Conservation (phyloP, 305 asterid genomes). For the Fraxinus floribunda region DNA sequence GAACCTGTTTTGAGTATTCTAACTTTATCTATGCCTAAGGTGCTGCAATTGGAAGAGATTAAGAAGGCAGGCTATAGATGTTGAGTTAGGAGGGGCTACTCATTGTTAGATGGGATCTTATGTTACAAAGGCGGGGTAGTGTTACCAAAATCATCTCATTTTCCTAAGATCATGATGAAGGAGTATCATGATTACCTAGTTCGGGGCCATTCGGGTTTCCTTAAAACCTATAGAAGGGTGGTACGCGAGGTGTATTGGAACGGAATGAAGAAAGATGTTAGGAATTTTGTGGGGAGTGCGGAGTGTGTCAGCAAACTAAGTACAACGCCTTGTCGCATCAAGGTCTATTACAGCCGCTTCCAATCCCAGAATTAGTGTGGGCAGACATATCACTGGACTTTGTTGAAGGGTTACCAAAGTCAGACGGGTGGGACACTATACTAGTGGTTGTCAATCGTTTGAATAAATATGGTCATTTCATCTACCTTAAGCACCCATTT, state of each 20-base stretch:
- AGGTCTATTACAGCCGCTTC: background rate
- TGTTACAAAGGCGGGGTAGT: background rate
- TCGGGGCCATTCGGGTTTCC: background rate
- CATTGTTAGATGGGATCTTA: background rate
- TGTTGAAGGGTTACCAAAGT: background rate
- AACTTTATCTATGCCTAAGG: background rate
- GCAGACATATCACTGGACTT: background rate
- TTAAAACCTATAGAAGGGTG: background rate
- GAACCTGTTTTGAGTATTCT: background rate
- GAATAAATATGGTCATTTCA: background rate
- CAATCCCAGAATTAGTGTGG: background rate
- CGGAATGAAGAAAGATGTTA: background rate
- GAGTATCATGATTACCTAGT: background rate
- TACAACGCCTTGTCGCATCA: background rate
- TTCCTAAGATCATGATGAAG: background rate
- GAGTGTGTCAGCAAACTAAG: background rate
- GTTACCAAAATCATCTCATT: background rate
- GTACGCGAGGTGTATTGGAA: background rate
- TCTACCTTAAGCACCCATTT: background rate
- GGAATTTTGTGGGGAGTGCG: background rate
- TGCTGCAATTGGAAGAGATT: background rate
- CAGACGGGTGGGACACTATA: background rate
- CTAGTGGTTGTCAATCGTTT: background rate
- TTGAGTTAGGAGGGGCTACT: background rate
- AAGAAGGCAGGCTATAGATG: background rate